Evolutionary conservation across 2,329 filamentous ascomycete species (phyloP).

Genomic region (Nigrospora oryzae): DNA sequence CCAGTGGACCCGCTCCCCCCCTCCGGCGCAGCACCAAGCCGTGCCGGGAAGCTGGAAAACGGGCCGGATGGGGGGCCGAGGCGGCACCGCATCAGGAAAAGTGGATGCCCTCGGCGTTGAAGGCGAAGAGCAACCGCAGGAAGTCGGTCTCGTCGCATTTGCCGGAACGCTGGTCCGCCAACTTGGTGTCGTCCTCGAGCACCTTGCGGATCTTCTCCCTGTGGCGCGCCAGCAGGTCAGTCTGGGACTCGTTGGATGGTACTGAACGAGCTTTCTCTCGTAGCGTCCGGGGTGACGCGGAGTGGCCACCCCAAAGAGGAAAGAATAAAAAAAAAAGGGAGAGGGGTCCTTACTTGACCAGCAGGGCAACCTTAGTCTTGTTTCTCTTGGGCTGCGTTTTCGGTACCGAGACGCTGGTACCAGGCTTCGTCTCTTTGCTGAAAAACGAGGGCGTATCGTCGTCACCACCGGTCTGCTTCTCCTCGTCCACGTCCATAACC

Average conservation of each 20-base stretch:
- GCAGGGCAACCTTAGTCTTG: slow-evolving; percentile 69
- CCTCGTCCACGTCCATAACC: slow-evolving; percentile 39
- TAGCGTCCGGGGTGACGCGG: too few relatives aligned
- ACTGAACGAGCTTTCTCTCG: too few relatives aligned
- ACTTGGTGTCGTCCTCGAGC: slow-evolving; percentile 67
- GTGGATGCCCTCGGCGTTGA: slow-evolving; percentile 89
- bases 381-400: slow-evolving; percentile 64
- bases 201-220: slow-evolving; percentile 80
- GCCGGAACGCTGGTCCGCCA: slow-evolving; percentile 73
- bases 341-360: slow-evolving; percentile 40
- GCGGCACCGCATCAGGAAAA: slow-evolving; percentile 51
- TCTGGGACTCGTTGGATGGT: too few relatives aligned
- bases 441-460: slow-evolving; percentile 81
- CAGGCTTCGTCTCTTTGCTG: slow-evolving; percentile 47
- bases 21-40: too few relatives aligned
- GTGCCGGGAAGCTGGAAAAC: too few relatives aligned
- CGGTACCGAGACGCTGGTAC: slow-evolving; percentile 22
- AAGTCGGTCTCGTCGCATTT: slow-evolving; percentile 94
- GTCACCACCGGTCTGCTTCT: slow-evolving; percentile 33
- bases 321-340: too few relatives aligned
- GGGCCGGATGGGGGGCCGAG: too few relatives aligned
- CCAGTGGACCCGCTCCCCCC: too few relatives aligned
- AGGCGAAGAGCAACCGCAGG: slow-evolving; percentile 67
- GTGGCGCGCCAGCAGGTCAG: too few relatives aligned
- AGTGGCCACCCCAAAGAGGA: too few relatives aligned